A percentile compares a stretch with the other conserved stretches of the same genome.
These are phyloP conservation scores for Stagonosporopsis chrysanthemi DNA, from an alignment of 2,329 filamentous ascomycete species.

Conservation along the genomic window DNA sequence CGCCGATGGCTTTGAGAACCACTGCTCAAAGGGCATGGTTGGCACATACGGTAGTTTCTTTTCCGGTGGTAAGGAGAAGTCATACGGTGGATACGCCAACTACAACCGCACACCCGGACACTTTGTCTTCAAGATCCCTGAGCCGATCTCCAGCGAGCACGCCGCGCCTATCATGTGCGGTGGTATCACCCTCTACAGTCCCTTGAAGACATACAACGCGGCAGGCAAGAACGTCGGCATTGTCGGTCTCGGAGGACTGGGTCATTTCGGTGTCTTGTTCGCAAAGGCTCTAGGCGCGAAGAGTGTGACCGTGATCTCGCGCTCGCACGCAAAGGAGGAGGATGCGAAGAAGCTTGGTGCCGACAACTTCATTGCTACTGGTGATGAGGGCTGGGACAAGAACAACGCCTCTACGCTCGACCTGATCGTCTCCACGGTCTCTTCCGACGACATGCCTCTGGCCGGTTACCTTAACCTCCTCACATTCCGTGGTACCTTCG, in stretches of 20 bases:
- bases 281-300: constrained; percentile 75
- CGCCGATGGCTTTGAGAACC: constrained; percentile 58
- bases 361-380: constrained; percentile 67
- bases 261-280: constrained; percentile 75
- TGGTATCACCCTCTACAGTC: constrained; percentile 79
- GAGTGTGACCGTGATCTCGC: constrained; percentile 69
- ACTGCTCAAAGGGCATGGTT: constrained; percentile 52
- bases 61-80: constrained; percentile 63
- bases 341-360: constrained; percentile 67
- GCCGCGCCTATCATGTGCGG: constrained; percentile 85
- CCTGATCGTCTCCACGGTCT: constrained; percentile 66
- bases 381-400: constrained; percentile 66
- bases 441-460: constrained; percentile 60
- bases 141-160: constrained; percentile 64
- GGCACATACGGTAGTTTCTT: constrained; percentile 57
- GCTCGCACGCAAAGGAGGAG: constrained; percentile 66
- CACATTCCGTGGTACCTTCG: constrained; percentile 65
- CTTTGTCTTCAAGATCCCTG: constrained; percentile 77
- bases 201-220: constrained; percentile 75
- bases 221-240: constrained; percentile 80
- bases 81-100: constrained; percentile 69
- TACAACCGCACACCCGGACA: constrained; percentile 77
- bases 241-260: constrained; percentile 75
- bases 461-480: constrained; percentile 67
- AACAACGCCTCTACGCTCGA: constrained; percentile 62